A percentile compares a stretch with the other conserved stretches of the same genome.
phyloP scores from a whole-genome alignment of 2,329 filamentous ascomycete genomes.

The Beauveria australis region DNA sequence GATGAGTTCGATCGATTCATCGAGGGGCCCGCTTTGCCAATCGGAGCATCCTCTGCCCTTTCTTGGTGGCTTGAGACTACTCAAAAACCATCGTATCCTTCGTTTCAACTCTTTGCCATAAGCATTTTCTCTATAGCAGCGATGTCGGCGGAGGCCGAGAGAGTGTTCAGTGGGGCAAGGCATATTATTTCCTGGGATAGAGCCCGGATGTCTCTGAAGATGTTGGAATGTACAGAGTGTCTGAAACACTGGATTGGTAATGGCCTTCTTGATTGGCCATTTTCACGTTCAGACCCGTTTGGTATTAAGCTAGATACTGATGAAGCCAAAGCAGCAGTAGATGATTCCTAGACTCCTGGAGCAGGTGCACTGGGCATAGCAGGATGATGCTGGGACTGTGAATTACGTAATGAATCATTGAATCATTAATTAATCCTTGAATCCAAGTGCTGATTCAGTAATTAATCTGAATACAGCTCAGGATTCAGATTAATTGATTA shows the following conservation, averaged over 20 bases:
- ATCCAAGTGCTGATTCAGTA: background rate
- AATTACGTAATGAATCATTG: background rate
- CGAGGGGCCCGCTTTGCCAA: background rate
- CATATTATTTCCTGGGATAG: background rate
- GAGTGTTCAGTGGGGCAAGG: constrained; percentile 1
- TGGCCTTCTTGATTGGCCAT: background rate
- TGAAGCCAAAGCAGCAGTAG: background rate
- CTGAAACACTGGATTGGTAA: background rate
- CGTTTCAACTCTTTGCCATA: background rate
- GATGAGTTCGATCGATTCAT: constrained; percentile 4
- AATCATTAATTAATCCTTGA: background rate
- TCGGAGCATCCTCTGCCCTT: background rate
- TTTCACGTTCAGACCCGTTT: background rate
- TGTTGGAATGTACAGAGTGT: background rate
- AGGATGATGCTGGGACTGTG: background rate
- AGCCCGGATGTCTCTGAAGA: background rate
- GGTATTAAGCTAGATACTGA: background rate
- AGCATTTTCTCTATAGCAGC: background rate
- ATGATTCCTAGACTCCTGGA: background rate
- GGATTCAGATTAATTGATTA: background rate
- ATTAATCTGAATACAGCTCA: background rate
- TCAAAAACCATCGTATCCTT: background rate
- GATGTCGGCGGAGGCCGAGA: constrained; percentile 1
- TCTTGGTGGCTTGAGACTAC: constrained; percentile 2
- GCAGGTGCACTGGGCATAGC: background rate